Evolutionary conservation across 768 basidiomycete genomes (phyloP).

Genomic region (Amanita fuliginea): DNA sequence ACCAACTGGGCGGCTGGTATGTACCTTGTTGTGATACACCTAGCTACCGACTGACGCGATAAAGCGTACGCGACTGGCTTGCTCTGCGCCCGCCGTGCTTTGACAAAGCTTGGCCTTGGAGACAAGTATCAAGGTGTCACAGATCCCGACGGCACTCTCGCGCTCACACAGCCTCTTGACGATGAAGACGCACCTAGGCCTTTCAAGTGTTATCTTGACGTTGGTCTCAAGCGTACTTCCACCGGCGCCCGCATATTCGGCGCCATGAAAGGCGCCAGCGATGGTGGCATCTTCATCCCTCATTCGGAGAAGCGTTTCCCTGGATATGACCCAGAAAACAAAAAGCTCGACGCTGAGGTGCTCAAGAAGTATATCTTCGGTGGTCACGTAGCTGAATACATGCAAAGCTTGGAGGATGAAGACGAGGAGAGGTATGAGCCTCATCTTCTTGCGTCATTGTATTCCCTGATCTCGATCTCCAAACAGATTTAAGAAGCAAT

Average conservation of each 20-base stretch:
- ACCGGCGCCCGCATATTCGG: constrained; percentile 97
- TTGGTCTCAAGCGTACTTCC: constrained; percentile 95
- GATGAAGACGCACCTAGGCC: constrained; percentile 92
- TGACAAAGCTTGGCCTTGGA: constrained; percentile 90
- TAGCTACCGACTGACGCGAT: constrained; percentile 4
- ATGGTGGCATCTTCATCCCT: constrained; percentile 96
- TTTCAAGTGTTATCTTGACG: constrained; percentile 99
- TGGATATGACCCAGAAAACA: constrained; percentile 88
- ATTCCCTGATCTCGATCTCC: background rate
- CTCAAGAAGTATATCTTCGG: constrained; percentile 97
- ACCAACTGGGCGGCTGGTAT: constrained; percentile 97
- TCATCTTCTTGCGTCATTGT: background rate
- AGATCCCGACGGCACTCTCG: constrained; percentile 83
- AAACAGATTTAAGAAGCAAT: constrained; percentile 91
- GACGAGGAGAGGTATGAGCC: constrained; percentile 81
- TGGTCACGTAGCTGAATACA: constrained; percentile 98
- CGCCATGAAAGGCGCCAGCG: constrained; percentile 96
- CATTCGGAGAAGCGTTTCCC: constrained; percentile 98
- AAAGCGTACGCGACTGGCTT: constrained; percentile 95
- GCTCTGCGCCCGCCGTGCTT: constrained; percentile 86
- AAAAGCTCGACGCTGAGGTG: constrained; percentile 87
- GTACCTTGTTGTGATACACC: constrained; percentile 9
- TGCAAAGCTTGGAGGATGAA: constrained; percentile 99
- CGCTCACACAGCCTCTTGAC: constrained; percentile 75
- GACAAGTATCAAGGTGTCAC: constrained; percentile 95